These are phyloP conservation scores for Microthyrium microscopicum DNA, from an alignment of 2,329 filamentous ascomycete species.

Conservation along the genomic window DNA sequence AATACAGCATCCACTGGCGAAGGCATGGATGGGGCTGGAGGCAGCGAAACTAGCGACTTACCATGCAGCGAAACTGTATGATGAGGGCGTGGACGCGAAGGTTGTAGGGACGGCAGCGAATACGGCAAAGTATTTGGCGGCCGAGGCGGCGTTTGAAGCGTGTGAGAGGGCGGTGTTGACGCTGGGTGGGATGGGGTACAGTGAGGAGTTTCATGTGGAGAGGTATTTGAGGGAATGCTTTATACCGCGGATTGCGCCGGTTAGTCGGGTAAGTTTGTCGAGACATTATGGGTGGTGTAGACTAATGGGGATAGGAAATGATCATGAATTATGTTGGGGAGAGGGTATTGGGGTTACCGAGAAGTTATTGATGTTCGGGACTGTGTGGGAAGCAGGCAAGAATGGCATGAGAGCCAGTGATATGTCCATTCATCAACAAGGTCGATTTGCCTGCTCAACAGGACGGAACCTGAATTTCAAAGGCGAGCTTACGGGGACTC, in stretches of 20 bases:
- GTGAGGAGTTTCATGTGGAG: slow-evolving; percentile 46
- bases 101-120: slow-evolving; percentile 39
- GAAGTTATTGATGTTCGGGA: slow-evolving; percentile 47
- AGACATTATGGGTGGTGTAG: slow-evolving; percentile 6
- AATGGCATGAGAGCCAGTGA: too few species aligned
- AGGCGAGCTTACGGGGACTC: too few species aligned
- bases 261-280: slow-evolving; percentile 29
- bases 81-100: slow-evolving; percentile 31
- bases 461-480: too few species aligned
- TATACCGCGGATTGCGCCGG: slow-evolving; percentile 42
- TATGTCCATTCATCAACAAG: too few species aligned
- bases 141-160: slow-evolving; percentile 42
- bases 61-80: slow-evolving; percentile 42
- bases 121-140: slow-evolving; percentile 40
- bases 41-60: slow-evolving; percentile 45
- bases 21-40: slow-evolving; percentile 44
- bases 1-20: slow-evolving; percentile 41
- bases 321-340: slow-evolving; percentile 58
- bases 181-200: slow-evolving; percentile 48
- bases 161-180: slow-evolving; percentile 33
- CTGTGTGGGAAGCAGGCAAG: too few species aligned
- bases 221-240: slow-evolving; percentile 42
- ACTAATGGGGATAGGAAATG: slow-evolving; percentile 40
- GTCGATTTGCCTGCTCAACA: too few species aligned
- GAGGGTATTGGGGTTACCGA: slow-evolving; percentile 47